Base-by-base conservation (phyloP, 495 filamentous ascomycete species). In the Aspergillus campestris region DNA sequence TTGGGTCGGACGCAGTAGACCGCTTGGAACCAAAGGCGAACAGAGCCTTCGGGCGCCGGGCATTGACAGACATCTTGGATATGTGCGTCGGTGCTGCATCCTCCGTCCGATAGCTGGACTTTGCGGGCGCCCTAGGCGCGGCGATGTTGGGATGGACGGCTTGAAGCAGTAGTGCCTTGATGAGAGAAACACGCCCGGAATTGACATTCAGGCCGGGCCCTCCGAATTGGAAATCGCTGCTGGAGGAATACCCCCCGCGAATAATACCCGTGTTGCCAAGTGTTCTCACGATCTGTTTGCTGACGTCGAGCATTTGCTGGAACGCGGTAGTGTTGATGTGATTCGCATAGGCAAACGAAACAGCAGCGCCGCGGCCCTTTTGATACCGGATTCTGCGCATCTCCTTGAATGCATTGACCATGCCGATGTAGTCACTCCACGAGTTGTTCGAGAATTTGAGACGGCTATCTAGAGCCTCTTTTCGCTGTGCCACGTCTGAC, bases 381-480 rank as follows among this genome's bases (percentile, higher is more conserved):
- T 51, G 53, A 13, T 62, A 52, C 30, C 56, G 57, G 12, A 59
- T 30, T 0, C 56, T 45, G 27, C 75, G 68, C 33, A 73, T 55
- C 45, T 69, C 62, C 33, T 62, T 61, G 50, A 75, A 73, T 7
- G 74, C 75, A 38, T 78, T 76, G 35, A 81, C 49, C 8, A 67
- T 48, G 38, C 65, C 68, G 32, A 81, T 67, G 42, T 81, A 77
- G 38, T 82, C 79, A 50, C 73, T 78, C 6, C 53, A 52, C 5
- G 61, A 60, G 7, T 60, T 62, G 14, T 61, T 48, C 8, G 66
- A 63, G 49, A 75, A 81, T 10, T 54, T 39, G 12, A 49, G 35
- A 13, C 67, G 70, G 7, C 50, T 45, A 29, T 49, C 31, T 14
- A 57, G 51, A 12, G 69, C 60, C 34, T 62, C 54, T 4, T 45